Base-by-base conservation (phyloP, 257 asterid genomes). In the Fraxinus quadrangulata region DNA sequence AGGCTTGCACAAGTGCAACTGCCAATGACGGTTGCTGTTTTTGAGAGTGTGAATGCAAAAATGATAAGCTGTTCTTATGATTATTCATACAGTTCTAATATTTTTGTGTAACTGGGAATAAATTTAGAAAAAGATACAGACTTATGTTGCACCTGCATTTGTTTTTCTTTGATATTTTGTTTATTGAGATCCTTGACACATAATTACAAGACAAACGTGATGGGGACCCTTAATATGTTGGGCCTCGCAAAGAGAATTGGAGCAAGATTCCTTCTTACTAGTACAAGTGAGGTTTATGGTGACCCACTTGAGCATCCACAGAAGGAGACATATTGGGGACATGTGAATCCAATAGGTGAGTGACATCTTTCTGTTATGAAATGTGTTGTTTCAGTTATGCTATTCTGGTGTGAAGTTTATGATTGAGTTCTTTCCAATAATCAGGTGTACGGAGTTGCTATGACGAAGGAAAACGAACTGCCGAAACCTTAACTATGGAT, bases 201-300 rank as follows among this genome's bases (percentile, higher is more conserved):
- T 70, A 49, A 40, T 75, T 76, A 80, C 89, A 94, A 94, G 92
- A 94, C 98, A 67, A 94, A 94, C 89, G 98, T 94, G 87, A 94
- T 94, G 98, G 84, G 84, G 17, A 80, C 84, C 3, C 74, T 80
- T 73, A 80, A 75, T 45, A 71, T 81, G 81, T 65, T 81, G 77
- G 84, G 84, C 14, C 80, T 81, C 19, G 84, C 84, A 24, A 80
- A 80, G 80, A 75, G 84, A 63, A 67, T 80, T 26, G 84, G 84
- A 19, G 84, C 84, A 33, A 72, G 81, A 28, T 77, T 81, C 59
- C 70, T 81, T 73, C 73, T 81, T 47, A 81, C 84, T 9, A 77
- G 81, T 66, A 81, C 84, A 33, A 77, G 81, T 13, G 84, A 56
- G 79, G 84, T 81, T 42, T 81, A 81, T 65, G 84, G 84, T 19